These are phyloP conservation scores for Apophysomyces trapeziformis DNA, from an alignment of 371 early-diverging fungal species.

Conservation along the genomic window DNA sequence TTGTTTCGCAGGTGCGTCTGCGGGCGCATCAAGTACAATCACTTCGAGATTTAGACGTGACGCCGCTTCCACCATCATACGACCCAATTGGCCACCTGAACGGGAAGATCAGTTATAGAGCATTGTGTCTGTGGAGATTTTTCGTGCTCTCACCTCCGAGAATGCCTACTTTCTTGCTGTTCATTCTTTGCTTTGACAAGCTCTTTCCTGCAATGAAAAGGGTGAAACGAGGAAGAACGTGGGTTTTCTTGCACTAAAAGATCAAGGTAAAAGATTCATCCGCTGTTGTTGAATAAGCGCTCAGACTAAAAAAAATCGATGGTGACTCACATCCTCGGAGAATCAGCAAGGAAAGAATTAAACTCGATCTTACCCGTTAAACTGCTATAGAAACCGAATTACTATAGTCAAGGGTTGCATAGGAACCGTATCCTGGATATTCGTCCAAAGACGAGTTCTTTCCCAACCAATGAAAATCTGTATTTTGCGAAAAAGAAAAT, in stretches of 20 bases:
- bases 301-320: not conserved
- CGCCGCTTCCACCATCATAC: slow-evolving; percentile 96
- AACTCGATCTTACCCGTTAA: too few species aligned
- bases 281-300: too few species aligned
- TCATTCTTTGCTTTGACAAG: slow-evolving; percentile 37
- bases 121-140: not conserved
- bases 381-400: too few species aligned
- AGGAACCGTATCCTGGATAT: not conserved
- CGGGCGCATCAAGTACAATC: slow-evolving; percentile 79
- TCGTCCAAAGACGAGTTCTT: too few species aligned
- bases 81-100: slow-evolving; percentile 91
- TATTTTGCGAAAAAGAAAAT: too few species aligned
- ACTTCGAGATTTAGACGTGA: slow-evolving; percentile 85
- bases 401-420: not conserved
- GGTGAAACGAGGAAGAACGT: not conserved
- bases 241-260: not conserved
- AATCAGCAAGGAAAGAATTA: not conserved
- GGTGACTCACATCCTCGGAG: not conserved
- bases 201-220: slow-evolving; percentile 1
- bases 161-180: slow-evolving; percentile 66
- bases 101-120: not conserved
- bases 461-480: too few species aligned
- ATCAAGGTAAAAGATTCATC: too few species aligned
- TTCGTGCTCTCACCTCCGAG: slow-evolving; percentile 57
- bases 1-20: slow-evolving; percentile 86